Evolutionary conservation across 768 basidiomycete genomes (phyloP), one percentile per base, ranked within the genome.

Genomic region (Clavaria fumosa): DNA sequence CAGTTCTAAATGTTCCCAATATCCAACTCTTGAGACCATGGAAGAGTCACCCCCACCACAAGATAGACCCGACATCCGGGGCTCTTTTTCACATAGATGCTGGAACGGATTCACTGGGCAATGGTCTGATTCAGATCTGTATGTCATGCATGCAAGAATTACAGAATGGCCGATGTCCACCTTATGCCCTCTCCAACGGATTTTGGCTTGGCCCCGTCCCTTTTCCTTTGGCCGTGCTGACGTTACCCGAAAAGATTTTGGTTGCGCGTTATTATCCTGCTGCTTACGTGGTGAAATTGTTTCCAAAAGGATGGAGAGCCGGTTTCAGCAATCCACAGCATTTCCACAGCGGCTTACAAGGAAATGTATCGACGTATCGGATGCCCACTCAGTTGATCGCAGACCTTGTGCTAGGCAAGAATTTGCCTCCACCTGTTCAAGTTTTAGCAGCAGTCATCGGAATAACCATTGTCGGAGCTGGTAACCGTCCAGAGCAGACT

Each of bases 401-500:
- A 0, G n/a, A 41, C 0, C 62, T 67, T 57, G 6, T 63, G 0
- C 22, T 43, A 2, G 63, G 62, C 0, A 36, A 51, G 1, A 9
- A 57, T 2, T 51, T 67, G 50, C 63, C 64, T 2, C 36, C 45
- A 0, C 49, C 49, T 0, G 38, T 47, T 2, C 14, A n/a, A 0
- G 34, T 63, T 0, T 46, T 66, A 1, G 45, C 59, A 0, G 52
- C 57, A 0, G 35, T 61, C 0, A 49, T 67, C 2, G 40, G 54
- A 0, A 46, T 67, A 0, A 60, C 59, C 0, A 66, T 58, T 40
- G 43, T 63, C 7, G 62, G 62, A 0, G n/a, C 39, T 1, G 47
- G 53, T 3, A 23, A 47, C 3, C 18, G 57, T 0, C 53, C 51
- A 0, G 55, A 58, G 23, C 5, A 41, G 0, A 54, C 49, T 50